Percentiles rank a stretch among this genome's conserved stretches.
These are phyloP conservation scores for Russula brevipes DNA, from an alignment of 768 basidiomycete genomes.

Conservation along the genomic window DNA sequence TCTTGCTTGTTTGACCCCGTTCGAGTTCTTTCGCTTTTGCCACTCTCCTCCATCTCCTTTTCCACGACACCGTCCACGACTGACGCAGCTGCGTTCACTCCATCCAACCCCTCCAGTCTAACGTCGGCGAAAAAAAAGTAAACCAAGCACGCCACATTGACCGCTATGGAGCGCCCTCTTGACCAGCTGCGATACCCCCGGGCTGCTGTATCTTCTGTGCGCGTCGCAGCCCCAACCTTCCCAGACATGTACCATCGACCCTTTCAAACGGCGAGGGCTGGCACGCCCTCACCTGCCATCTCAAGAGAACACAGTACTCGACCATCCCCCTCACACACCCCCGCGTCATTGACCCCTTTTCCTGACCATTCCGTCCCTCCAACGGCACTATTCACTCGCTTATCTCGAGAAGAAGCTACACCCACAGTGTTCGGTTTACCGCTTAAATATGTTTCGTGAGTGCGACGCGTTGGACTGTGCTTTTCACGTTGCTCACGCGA, in stretches of 20 bases:
- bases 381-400: background rate
- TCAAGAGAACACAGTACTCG: constrained; percentile 33
- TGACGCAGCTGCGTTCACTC: background rate
- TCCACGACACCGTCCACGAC: constrained; percentile 3
- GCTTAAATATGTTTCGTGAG: constrained; percentile 78
- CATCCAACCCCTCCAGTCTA: background rate
- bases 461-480: constrained; percentile 20
- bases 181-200: constrained; percentile 21
- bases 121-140: background rate
- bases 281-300: constrained; percentile 44
- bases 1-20: too few species aligned
- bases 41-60: background rate
- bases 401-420: constrained; percentile 23
- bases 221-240: constrained; percentile 27
- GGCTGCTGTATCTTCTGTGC: constrained; percentile 18
- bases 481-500: constrained; percentile 1
- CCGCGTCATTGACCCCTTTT: constrained; percentile 18
- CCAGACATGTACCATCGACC: constrained; percentile 62
- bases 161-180: constrained; percentile 17
- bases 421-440: constrained; percentile 67
- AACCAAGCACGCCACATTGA: background rate
- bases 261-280: constrained; percentile 45
- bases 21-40: background rate
- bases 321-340: constrained; percentile 30
- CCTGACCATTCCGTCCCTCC: constrained; percentile 20